These are phyloP conservation scores for Carpinus fangiana DNA, from an alignment of 306 rosid species.

Conservation along the genomic window DNA sequence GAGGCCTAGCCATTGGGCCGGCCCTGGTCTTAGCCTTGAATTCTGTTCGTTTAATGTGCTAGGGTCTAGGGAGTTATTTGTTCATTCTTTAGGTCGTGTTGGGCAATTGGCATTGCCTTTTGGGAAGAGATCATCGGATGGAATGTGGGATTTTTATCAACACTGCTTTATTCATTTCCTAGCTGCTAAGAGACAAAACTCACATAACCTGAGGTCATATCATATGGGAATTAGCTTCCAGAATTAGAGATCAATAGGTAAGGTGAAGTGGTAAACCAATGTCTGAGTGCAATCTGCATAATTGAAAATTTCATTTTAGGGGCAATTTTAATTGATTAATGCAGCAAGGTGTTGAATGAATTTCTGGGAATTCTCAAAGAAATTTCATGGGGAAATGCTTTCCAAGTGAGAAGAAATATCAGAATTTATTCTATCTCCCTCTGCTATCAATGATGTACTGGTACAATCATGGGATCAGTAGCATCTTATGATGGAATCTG, in stretches of 20 bases:
- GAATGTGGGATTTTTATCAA: not conserved
- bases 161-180: not conserved
- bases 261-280: too few species aligned
- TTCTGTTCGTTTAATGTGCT: not conserved
- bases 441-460: not conserved
- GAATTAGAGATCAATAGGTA: too few species aligned
- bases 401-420: not conserved
- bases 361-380: not conserved
- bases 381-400: not conserved
- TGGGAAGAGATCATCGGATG: not conserved
- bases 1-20: too few species aligned
- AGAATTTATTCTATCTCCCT: not conserved
- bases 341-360: too few species aligned
- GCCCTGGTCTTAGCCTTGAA: not conserved
- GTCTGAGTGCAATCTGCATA: too few species aligned
- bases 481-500: conserved; percentile 4
- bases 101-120: not conserved
- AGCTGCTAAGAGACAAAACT: not conserved
- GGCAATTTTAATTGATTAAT: too few species aligned
- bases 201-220: not conserved
- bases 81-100: not conserved
- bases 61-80: not conserved
- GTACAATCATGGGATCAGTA: not conserved
- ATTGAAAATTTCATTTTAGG: too few species aligned
- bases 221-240: too few species aligned